Evolutionary conservation across 1,284 basidiomycete genomes (phyloP).

Genomic region (Tremellales sp.): DNA sequence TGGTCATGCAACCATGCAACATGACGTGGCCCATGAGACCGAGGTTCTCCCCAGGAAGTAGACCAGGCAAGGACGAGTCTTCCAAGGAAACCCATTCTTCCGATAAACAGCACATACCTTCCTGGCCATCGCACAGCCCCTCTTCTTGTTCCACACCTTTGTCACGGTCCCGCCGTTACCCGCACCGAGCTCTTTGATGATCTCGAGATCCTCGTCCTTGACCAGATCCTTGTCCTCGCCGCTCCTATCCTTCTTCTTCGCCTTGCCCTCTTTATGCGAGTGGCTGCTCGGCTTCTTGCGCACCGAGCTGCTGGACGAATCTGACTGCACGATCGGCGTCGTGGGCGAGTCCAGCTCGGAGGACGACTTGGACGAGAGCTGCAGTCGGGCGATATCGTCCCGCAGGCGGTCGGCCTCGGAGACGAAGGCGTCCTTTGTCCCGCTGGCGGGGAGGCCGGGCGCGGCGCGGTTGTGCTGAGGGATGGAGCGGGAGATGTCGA

Average conservation of each 20-base stretch:
- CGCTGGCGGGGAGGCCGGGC: slow-evolving; percentile 20
- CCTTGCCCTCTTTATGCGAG: slow-evolving; percentile 24
- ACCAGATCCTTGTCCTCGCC: slow-evolving; percentile 71
- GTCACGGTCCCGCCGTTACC: slow-evolving; percentile 98
- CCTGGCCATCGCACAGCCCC: slow-evolving; percentile 86
- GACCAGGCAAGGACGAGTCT: neutral
- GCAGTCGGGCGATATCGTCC: slow-evolving; percentile 42
- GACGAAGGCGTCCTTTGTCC: slow-evolving; percentile 33
- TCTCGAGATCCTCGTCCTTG: slow-evolving; percentile 74
- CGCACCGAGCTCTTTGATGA: slow-evolving; percentile 82
- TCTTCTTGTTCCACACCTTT: slow-evolving; percentile 89
- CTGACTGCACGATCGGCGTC: slow-evolving; percentile 4
- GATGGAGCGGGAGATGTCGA: slow-evolving; percentile 43
- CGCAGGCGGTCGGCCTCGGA: slow-evolving; percentile 51
- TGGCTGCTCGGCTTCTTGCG: slow-evolving; percentile 9
- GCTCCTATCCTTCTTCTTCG: slow-evolving; percentile 48
- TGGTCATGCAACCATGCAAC: too few relatives aligned
- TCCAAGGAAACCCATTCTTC: slow-evolving; percentile 39
- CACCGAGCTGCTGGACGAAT: slow-evolving; percentile 2
- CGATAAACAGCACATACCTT: too few relatives aligned
- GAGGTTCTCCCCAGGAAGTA: too few relatives aligned
- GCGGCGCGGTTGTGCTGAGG: slow-evolving; percentile 34
- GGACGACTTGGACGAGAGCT: slow-evolving; percentile 63
- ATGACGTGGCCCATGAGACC: too few relatives aligned
- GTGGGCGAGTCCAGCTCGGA: slow-evolving; percentile 15